Evolutionary conservation across 2,329 filamentous ascomycete genomes (phyloP), one percentile per base, ranked within the genome.

Genomic region (Beauveria pseudobassiana): DNA sequence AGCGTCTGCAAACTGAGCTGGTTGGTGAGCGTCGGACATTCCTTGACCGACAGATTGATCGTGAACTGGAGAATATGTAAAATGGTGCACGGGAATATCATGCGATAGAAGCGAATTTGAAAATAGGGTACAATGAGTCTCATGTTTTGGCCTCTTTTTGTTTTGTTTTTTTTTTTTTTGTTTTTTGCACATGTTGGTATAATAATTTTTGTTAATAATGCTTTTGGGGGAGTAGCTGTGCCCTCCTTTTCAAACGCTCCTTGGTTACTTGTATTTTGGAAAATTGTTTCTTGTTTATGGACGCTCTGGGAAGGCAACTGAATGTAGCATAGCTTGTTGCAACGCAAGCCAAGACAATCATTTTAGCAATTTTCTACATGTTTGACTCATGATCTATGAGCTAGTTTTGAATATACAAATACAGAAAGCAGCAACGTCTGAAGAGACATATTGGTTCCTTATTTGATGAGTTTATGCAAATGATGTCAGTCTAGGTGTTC

Each of bases 41-140:
- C 77, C 86, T 98, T 78, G 93, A 97, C 77, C 83, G 87, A 67
- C 90, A 93, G 78, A 98, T 99, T 75, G 95, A 99, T 76, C 84
- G 85, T 61, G 93, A 98, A 79, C 79, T 99, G 71, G 92, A 93
- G 65, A 96, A 89, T 75, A 96, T 98, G 93, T 96, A 82, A 77
- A 59, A 20, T 38, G 24, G 20, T 9, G 42, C 24, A 34, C 7
- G 4, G 26, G 6, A 48, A 52, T 22, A 10, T 38, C 16, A 53
- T 43, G 46, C 22, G 3, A 50, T 28, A 20, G 38, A 24, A 43
- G 38, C 26, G 34, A 59, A 40, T 10, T 34, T 28, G 48, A 26
- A 34, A 43, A 43, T 30, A 59, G 56, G 34, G 45, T 38, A 30
- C 26, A 26, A 59, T n/a, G 48, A 52, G 48, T 52, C 57, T 59